Evolutionary conservation across 2,329 filamentous ascomycete genomes (phyloP), one percentile per base, ranked within the genome.

Genomic region (Dothidotthia symphoricarpi): DNA sequence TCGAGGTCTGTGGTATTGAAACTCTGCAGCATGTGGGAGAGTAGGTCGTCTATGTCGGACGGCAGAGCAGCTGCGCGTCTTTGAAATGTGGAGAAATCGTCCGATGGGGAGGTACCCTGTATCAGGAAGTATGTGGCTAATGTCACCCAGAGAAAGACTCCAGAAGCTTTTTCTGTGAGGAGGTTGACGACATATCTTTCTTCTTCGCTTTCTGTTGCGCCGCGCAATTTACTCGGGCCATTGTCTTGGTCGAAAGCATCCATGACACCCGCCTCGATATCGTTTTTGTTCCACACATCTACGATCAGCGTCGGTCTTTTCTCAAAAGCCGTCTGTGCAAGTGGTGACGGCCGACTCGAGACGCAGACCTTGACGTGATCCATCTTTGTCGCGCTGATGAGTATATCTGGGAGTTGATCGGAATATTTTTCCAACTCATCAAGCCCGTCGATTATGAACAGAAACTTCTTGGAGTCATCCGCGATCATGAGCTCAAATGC

Each of bases 311-410:
- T 46, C 8, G 59, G 52, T 13, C 46, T 39, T 6, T 47, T 47
- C 13, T 57, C 43, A 19, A 63, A 63, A 3, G 52, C 52, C 19
- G 45, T 39, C 15, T 56, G 45, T 27, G 55, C 57, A 0, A 41
- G 41, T 11, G 50, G 43, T 1, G 51, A 51, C 3, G 47, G 40
- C 6, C 59, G 53, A 30, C 60, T 60, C 10, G 62, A 64, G 2
- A 56, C 47, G n/a, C 57, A 49, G 5, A 64, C 43, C 30, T 66
- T 66, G 45, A 66, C 53, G 26, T 63, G 56, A 0, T 58, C 47
- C 10, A 48, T 59, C 16, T 51, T 50, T 3, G 52, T 38, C 5
- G 51, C 39, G 11, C 34, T 43, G 12, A 55, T 11, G 9, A 55
- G 27, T 7, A 57, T 29, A 9, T 55, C 49, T 12, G 63, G 35